Percentiles rank a stretch among this genome's conserved stretches.
These are phyloP conservation scores for Aspergillus sp. DNA, from an alignment of 2,329 filamentous ascomycete genomes.

Conservation along the genomic window DNA sequence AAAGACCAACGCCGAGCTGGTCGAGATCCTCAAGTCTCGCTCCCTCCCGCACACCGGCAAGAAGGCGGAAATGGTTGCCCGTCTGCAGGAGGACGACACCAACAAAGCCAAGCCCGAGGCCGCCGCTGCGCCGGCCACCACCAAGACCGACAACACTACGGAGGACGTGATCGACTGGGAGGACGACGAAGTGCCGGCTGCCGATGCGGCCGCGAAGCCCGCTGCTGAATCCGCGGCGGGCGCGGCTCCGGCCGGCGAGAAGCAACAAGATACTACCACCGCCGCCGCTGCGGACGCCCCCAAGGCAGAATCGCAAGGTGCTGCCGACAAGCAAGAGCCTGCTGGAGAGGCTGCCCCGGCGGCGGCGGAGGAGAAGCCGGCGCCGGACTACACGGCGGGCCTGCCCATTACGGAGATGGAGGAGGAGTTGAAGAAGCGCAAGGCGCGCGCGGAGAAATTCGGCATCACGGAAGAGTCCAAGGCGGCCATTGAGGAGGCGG, in stretches of 20 bases:
- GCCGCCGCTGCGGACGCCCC: slow-evolving; percentile 38
- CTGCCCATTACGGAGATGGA: slow-evolving; percentile 45
- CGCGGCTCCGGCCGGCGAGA: slow-evolving; percentile 37
- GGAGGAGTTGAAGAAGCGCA: slow-evolving; percentile 47
- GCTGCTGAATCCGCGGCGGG: slow-evolving; percentile 30
- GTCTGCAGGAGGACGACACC: slow-evolving; percentile 45
- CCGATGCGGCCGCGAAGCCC: slow-evolving; percentile 25
- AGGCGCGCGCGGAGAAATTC: slow-evolving; percentile 49
- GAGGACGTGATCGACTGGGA: slow-evolving; percentile 49
- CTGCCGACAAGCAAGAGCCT: slow-evolving; percentile 12
- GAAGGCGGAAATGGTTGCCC: slow-evolving; percentile 49
- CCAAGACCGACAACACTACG: slow-evolving; percentile 24
- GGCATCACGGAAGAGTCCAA: slow-evolving; percentile 42
- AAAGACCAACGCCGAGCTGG: slow-evolving; percentile 49
- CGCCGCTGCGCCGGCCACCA: slow-evolving; percentile 18
- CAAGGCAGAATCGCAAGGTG: slow-evolving; percentile 29
- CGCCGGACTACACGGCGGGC: slow-evolving; percentile 39
- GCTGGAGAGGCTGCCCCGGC: slow-evolving; percentile 17
- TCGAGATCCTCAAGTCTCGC: slow-evolving; percentile 49
- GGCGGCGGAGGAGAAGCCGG: slow-evolving; percentile 28
- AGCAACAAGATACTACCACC: slow-evolving; percentile 36
- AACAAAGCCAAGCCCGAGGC: slow-evolving; percentile 18
- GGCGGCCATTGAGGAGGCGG: slow-evolving; percentile 38
- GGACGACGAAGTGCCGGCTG: slow-evolving; percentile 36
- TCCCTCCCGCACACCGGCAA: slow-evolving; percentile 48